Base-by-base conservation (phyloP, 2,329 filamentous ascomycete species). In the Byssochlamys sp. region DNA sequence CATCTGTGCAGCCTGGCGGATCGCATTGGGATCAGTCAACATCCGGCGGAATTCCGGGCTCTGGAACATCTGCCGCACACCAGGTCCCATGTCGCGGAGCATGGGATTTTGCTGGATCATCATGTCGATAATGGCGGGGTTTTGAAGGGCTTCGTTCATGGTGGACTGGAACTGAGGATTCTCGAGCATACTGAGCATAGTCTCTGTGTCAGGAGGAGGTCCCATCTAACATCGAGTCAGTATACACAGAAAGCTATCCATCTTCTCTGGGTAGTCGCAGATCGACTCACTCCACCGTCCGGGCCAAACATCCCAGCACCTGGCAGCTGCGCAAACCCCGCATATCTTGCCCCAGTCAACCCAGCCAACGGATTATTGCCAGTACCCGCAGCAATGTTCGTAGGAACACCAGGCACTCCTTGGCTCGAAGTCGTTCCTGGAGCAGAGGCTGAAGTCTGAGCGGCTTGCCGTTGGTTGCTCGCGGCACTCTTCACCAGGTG, bases 401-500 rank as follows among this genome's bases (percentile, higher is more conserved):
- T 75, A 28, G 77, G 77, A 11, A 79, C 76, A 54, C 75, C 76
- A 28, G 72, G 66, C 28, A 67, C 59, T 6, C 70, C 62, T 56
- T 68, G 69, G 58, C 45, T 67, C 28, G 67, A 62, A 55, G 71
- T 61, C 35, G 69, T 61, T 33, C 73, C 76, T 27, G 69, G 54
- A 24, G 68, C 55, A 5, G 69, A 59, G 14, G 69, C 58, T 10
- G 75, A 70, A 53, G 75, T 72, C 65, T 81, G 79, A 60, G 74
- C 77, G 24, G 81, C 75, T 57, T 83, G 81, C 58, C 81, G 80
- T 61, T 80, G 81, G 67, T 95, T 96, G 81, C 91, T 96, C 60
- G 89, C 89, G 51, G 94, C 92, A 71, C 91, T 95, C 80, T 95
- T 96, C 67, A 99, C 94, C 67, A 99, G 83, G 73, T 99, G 94